Conservation (phyloP, 176 grass and related monocot genomes). For the Canna indica region DNA sequence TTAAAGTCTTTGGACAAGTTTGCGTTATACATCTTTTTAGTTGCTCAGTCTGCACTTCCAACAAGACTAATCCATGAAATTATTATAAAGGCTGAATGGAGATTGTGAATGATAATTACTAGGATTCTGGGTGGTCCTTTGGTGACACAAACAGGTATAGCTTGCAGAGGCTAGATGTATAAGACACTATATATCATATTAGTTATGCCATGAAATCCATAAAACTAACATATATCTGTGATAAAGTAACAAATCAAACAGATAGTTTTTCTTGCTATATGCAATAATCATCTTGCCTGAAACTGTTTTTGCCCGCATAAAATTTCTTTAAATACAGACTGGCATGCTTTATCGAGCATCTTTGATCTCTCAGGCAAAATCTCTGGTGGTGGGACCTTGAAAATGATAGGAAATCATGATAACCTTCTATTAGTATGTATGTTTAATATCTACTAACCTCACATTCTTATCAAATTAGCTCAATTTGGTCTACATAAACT, state of each 20-base stretch:
- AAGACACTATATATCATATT: background rate
- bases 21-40: too few species aligned
- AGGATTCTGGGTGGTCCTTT: background rate
- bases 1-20: too few species aligned
- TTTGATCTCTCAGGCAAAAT: constrained; percentile 16
- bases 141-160: background rate
- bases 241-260: background rate
- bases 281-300: constrained; percentile 8
- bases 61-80: too few species aligned
- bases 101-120: background rate
- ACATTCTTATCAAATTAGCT: background rate
- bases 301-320: constrained; percentile 1
- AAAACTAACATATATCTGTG: background rate
- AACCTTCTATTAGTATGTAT: background rate
- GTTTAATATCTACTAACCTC: background rate
- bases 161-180: background rate
- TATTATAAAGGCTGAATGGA: background rate
- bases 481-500: background rate
- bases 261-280: background rate
- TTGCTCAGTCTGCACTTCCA: too few species aligned
- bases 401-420: background rate
- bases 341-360: constrained; percentile 12
- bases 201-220: background rate
- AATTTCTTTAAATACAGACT: constrained; percentile 12
- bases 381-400: constrained; percentile 11